Base-by-base conservation (phyloP, 2,329 filamentous ascomycete genomes). In the Xylariomycetidae sp. region DNA sequence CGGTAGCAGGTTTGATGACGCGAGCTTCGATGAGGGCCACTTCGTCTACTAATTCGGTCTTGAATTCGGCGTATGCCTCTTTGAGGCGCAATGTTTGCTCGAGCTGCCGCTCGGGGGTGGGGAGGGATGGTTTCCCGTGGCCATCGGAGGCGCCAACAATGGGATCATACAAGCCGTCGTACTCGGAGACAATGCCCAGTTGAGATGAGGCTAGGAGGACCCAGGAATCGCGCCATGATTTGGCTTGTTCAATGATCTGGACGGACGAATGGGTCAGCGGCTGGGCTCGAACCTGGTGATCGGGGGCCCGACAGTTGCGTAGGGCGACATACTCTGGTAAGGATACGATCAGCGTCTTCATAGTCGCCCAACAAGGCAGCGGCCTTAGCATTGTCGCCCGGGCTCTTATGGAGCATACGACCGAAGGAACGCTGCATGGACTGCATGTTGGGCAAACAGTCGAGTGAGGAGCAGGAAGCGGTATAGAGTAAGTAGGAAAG, bases 191-290 rank as follows among this genome's bases (percentile, higher is more conserved):
- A 38, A 84, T 68, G 25, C 76, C 72, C 39, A 82, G 69, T 54
- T 90, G 85, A 38, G 79, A 70, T 37, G 70, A 71, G 36, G 85
- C 72, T 44, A 90, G 79, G 38, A 77, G 73, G 6, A 79, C 70
- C 86, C 86, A 93, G 9, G 81, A 73, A 50, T 90, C 82, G 51
- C 82, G 77, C 80, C 85, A 92, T 54, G 77, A 68, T 57, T 79
- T 83, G 23, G 81, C 76, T 41, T 82, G 79, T 44, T 86, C 82
- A 47, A 88, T 76, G 47, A 92, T 76, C 83, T 90, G 33, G 22
- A 7, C 27, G 25, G 24, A 27, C 13, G 24, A 12, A 27, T 17
- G 17, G 18, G 25, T 46, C 13, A 50, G 39, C 34, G 18, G n/a
- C n/a, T n/a, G n/a, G n/a, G n/a, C n/a, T n/a, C n/a, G n/a, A n/a